phyloP scores from a whole-genome alignment of 2,329 filamentous ascomycete species.

The Aspergillus glaucus region DNA sequence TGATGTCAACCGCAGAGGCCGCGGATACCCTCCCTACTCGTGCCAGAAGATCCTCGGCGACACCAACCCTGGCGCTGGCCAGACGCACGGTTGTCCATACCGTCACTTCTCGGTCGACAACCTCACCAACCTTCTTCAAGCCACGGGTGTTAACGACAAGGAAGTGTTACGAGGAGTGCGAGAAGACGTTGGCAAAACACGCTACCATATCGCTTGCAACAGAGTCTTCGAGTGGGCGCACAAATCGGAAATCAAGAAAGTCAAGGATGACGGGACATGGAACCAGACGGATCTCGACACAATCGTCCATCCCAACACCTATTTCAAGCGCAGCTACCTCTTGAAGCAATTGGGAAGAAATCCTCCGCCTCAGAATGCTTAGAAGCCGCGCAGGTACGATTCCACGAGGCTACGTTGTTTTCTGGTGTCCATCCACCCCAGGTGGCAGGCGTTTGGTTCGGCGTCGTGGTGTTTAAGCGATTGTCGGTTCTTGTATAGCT shows the following conservation, averaged over 20 bases:
- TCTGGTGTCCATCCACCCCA: neutral
- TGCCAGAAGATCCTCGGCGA: conserved; percentile 95
- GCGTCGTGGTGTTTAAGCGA: conserved; percentile 1
- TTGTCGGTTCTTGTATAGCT: neutral
- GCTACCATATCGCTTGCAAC: conserved; percentile 95
- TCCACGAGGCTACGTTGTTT: conserved; percentile 45
- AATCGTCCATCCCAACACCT: conserved; percentile 94
- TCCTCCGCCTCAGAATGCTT: conserved; percentile 43
- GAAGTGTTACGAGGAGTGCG: conserved; percentile 72
- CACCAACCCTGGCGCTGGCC: conserved; percentile 75
- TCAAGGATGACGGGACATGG: conserved; percentile 68
- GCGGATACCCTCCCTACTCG: conserved; percentile 84
- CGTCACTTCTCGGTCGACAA: conserved; percentile 88
- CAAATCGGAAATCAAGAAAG: conserved; percentile 68
- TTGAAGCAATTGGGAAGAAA: conserved; percentile 68
- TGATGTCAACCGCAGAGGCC: conserved; percentile 76
- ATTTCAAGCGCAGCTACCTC: conserved; percentile 90
- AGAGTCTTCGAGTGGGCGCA: conserved; percentile 87
- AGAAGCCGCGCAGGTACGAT: conserved; percentile 13
- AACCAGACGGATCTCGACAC: conserved; percentile 76
- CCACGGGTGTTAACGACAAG: conserved; percentile 71
- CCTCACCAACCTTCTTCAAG: conserved; percentile 66
- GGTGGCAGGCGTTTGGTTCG: conserved; percentile 12
- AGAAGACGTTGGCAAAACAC: conserved; percentile 81
- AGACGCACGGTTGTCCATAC: conserved; percentile 94